Base-by-base conservation (phyloP, 257 asterid species). In the Ehretia macrophylla region DNA sequence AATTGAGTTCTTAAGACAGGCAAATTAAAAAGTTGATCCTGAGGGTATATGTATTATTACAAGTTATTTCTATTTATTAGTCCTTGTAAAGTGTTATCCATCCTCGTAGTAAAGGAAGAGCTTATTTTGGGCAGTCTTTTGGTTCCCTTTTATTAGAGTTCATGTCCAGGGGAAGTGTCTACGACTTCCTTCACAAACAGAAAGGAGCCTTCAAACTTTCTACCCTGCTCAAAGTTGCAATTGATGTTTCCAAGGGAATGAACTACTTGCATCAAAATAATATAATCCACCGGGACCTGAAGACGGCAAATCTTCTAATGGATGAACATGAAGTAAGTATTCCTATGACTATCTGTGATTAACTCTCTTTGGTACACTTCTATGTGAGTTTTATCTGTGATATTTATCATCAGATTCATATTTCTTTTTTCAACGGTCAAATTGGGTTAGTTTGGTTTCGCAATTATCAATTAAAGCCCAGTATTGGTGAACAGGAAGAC, bases 261-360 rank as follows among this genome's bases (percentile, higher is more conserved):
- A 75, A 73, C 63, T 78, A 78, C 74, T 64, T 78, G 75, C 83
- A 78, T 74, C 83, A 78, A 67, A 77, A 77, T 56, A 73, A 73
- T 32, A 77, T 77, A 62, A 70, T 77, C 54, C 83, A 77, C 54
- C 69, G 83, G 47, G 83, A 77, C 66, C 70, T 78, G 61, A 78
- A 78, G 75, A 74, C 83, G 48, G 83, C 83, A 55, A 78, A 78
- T 71, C 80, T 78, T 64, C 70, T 78, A 63, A 71, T 78, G 83
- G 78, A 78, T 17, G 83, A 78, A 55, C 77, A 78, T 55, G 78
- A 72, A 22, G 83, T 78, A 70, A 74, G 80, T 57, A 2, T 42
- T 42, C 12, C 47, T n/a, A 42, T 27, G 35, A 6, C 35, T 27
- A 27, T 27, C 35, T 6, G 6, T 27, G 35, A 27, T 27, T n/a